phyloP scores from a whole-genome alignment of 352 stramenopile species.

The Phytophthora aleatoria region DNA sequence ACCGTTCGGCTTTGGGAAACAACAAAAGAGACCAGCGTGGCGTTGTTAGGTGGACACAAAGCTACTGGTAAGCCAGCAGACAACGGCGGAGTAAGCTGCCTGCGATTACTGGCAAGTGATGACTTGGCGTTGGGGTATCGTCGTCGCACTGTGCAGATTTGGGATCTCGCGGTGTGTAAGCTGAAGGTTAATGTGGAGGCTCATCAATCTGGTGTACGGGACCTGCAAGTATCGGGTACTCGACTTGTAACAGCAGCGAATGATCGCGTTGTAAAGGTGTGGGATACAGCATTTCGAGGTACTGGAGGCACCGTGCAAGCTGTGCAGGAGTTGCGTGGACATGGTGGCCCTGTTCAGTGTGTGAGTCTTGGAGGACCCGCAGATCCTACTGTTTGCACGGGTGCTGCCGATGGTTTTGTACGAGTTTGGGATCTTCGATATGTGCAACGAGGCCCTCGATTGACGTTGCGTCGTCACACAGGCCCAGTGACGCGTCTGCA shows the following conservation, averaged over 20 bases:
- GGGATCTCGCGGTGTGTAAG: constrained; percentile 62
- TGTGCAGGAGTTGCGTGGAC: constrained; percentile 60
- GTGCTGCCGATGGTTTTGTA: constrained; percentile 71
- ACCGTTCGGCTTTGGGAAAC: constrained; percentile 82
- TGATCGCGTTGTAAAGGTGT: constrained; percentile 79
- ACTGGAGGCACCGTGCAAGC: constrained; percentile 37
- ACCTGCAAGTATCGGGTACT: constrained; percentile 75
- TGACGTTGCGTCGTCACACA: constrained; percentile 56
- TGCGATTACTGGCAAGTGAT: constrained; percentile 69
- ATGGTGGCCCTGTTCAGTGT: constrained; percentile 72
- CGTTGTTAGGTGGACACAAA: constrained; percentile 52
- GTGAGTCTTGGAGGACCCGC: constrained; percentile 73
- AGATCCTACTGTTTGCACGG: constrained; percentile 81
- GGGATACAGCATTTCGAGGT: constrained; percentile 72
- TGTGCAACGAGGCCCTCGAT: constrained; percentile 64
- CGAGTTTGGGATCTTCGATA: constrained; percentile 86
- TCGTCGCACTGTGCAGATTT: constrained; percentile 65
- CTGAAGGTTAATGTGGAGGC: constrained; percentile 62
- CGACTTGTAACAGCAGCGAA: constrained; percentile 75
- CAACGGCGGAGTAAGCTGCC: constrained; percentile 49
- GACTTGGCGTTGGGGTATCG: constrained; percentile 64
- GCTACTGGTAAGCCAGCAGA: constrained; percentile 20
- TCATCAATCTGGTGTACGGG: constrained; percentile 59
- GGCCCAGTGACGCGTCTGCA: constrained; percentile 70
- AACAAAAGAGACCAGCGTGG: constrained; percentile 59